Percentiles rank a stretch among this genome's conserved stretches.
Evolutionary conservation across 768 basidiomycete genomes (phyloP).

Genomic region (Gelatoporia subvermispora): DNA sequence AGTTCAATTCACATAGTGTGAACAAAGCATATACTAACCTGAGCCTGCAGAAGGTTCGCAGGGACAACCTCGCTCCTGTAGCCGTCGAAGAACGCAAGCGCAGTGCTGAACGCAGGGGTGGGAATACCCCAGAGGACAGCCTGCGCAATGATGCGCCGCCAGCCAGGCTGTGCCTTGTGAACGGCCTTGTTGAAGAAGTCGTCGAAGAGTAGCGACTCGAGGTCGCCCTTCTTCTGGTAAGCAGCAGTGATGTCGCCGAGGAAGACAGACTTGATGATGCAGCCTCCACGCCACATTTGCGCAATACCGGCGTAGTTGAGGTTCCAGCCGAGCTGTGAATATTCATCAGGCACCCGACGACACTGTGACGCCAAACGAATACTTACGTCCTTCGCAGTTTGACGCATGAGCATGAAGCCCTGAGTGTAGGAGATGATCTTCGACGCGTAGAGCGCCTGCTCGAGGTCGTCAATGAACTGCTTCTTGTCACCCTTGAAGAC

Average conservation of each 20-base stretch:
- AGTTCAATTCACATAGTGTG: neutral
- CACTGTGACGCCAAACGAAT: neutral
- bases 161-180: slow-evolving; percentile 93
- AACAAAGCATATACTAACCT: slow-evolving; percentile 40
- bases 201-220: slow-evolving; percentile 93
- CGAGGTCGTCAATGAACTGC: slow-evolving; percentile 98
- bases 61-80: slow-evolving; percentile 95
- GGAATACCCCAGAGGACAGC: slow-evolving; percentile 97
- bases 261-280: slow-evolving; percentile 96
- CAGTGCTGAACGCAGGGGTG: slow-evolving; percentile 96
- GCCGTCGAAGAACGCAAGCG: slow-evolving; percentile 97
- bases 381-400: slow-evolving; percentile 87
- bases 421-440: slow-evolving; percentile 99
- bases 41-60: slow-evolving; percentile 91
- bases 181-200: slow-evolving; percentile 98
- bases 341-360: neutral
- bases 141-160: slow-evolving; percentile 96
- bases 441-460: slow-evolving; percentile 97
- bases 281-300: slow-evolving; percentile 99
- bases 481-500: slow-evolving; percentile 96
- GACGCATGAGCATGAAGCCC: slow-evolving; percentile 99
- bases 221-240: slow-evolving; percentile 74
- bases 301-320: slow-evolving; percentile 98
- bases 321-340: slow-evolving; percentile 67
- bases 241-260: slow-evolving; percentile 88